Evolutionary conservation across 345 rosid genomes (phyloP).

Genomic region (Salix koriyanagi): DNA sequence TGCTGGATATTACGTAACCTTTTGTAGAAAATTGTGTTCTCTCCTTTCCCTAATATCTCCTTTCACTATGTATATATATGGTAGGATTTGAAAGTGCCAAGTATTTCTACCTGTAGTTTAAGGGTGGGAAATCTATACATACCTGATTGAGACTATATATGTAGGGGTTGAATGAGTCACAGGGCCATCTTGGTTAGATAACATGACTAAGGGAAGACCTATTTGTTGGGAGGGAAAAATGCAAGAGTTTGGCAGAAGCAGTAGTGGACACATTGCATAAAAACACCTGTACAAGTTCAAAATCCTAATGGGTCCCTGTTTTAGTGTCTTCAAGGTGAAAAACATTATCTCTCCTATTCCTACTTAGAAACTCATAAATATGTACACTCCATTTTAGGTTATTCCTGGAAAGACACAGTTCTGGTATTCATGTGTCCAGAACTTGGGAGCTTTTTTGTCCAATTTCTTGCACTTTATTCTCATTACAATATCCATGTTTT

Average conservation of each 20-base stretch:
- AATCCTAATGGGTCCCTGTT: background rate
- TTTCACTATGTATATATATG: background rate
- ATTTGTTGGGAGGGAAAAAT: background rate
- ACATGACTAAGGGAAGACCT: background rate
- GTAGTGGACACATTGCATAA: background rate
- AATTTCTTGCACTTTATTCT: background rate
- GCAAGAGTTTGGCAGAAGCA: background rate
- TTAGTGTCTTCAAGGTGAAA: background rate
- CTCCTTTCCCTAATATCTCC: background rate
- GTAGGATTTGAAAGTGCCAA: background rate
- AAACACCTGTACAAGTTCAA: background rate
- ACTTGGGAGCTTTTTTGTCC: background rate
- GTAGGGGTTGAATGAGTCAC: background rate
- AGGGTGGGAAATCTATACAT: background rate
- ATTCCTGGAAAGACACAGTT: background rate
- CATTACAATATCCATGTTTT: background rate
- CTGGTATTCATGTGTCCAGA: background rate
- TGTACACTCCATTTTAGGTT: background rate
- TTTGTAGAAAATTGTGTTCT: background rate
- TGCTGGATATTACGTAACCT: background rate
- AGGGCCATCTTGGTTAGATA: background rate
- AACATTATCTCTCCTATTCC: background rate
- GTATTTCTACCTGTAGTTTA: background rate
- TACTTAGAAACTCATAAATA: background rate
- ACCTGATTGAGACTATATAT: background rate